Evolutionary conservation across 768 basidiomycete species (phyloP).

Genomic region (Paxillus involutus): DNA sequence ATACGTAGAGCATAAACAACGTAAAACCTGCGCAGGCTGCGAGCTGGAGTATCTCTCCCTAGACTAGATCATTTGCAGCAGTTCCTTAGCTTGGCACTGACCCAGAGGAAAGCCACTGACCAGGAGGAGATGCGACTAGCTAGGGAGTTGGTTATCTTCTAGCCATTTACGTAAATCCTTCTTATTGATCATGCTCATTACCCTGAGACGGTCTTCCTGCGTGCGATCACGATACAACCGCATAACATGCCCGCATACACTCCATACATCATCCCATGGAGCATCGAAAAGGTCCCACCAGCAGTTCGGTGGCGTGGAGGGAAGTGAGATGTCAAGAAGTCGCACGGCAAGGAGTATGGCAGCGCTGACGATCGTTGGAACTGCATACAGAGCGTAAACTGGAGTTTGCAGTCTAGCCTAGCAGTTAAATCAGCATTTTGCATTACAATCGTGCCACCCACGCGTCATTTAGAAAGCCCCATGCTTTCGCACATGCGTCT

Average conservation of each 20-base stretch:
- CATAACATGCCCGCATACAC: constrained; percentile 82
- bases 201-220: constrained; percentile 43
- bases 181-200: constrained; percentile 64
- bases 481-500: constrained; percentile 73
- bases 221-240: constrained; percentile 66
- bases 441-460: constrained; percentile 42
- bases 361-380: constrained; percentile 87
- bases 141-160: constrained; percentile 45
- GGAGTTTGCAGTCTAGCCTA: constrained; percentile 84
- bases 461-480: constrained; percentile 98
- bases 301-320: constrained; percentile 63
- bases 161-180: constrained; percentile 83
- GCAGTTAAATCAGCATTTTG: constrained; percentile 3
- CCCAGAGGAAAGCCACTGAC: neutral
- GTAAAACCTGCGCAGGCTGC: no score
- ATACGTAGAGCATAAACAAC: no score
- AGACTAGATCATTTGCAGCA: neutral
- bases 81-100: neutral
- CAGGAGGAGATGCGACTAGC: constrained; percentile 5
- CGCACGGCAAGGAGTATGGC: constrained; percentile 83
- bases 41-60: no score
- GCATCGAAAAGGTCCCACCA: constrained; percentile 98
- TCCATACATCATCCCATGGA: constrained; percentile 85
- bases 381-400: constrained; percentile 85
- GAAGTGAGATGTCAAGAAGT: constrained; percentile 70